Conservation (phyloP, 2,329 filamentous ascomycete genomes). For the Diaporthe nobilis region DNA sequence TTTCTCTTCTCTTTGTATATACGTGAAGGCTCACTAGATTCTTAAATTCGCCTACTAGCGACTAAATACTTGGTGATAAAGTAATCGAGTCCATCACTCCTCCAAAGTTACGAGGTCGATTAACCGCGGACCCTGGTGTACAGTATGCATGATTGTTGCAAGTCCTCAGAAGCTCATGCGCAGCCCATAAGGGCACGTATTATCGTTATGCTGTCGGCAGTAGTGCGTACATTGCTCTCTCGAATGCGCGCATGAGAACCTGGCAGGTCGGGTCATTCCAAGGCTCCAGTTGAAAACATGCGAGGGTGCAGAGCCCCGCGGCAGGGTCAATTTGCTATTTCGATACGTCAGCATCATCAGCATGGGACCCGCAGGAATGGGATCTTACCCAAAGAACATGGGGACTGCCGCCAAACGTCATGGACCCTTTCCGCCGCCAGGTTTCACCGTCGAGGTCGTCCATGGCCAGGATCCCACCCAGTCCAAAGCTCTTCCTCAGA, state of each 20-base stretch:
- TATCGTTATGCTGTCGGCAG: background rate
- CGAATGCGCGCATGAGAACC: conserved; percentile 3
- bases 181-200: background rate
- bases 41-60: background rate
- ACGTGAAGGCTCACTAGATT: background rate
- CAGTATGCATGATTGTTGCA: background rate
- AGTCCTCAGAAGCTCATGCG: background rate
- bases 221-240: background rate
- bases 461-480: background rate
- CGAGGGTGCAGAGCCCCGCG: background rate
- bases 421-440: background rate
- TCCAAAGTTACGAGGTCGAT: background rate
- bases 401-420: background rate
- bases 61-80: background rate
- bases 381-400: background rate
- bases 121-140: background rate
- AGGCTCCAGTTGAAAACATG: background rate
- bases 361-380: background rate
- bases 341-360: background rate
- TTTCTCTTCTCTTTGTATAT: background rate
- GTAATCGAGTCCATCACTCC: background rate
- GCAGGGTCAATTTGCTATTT: background rate
- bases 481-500: background rate
- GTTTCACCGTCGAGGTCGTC: background rate
- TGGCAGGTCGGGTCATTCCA: background rate